Percentiles rank a stretch among this genome's conserved stretches.
Evolutionary conservation across 208 protist genomes (phyloP).

Genomic region (Leishmania mexicana): DNA sequence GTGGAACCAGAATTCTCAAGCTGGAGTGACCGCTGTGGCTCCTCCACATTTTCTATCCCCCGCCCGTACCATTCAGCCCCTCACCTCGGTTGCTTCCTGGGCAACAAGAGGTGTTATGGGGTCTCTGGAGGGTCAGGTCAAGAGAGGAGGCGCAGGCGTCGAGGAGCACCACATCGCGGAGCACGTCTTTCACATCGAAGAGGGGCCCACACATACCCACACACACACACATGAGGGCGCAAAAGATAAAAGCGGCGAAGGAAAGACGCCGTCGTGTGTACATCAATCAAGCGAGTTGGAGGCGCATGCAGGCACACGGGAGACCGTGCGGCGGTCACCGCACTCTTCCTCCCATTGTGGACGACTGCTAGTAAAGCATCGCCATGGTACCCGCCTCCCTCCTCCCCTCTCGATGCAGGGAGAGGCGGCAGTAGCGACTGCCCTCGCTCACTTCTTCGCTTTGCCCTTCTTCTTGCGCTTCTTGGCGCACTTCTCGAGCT

Average conservation of each 20-base stretch:
- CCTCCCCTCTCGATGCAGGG: neutral
- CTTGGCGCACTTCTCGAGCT: constrained; percentile 39
- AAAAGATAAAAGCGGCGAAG: neutral
- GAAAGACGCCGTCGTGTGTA: neutral
- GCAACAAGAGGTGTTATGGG: neutral
- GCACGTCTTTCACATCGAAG: neutral
- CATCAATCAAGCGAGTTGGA: neutral
- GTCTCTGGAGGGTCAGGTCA: neutral
- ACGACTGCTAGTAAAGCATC: neutral
- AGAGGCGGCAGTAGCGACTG: neutral
- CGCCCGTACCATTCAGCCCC: neutral
- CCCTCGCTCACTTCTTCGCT: constrained; percentile 27
- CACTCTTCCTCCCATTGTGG: neutral
- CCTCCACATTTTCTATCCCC: neutral
- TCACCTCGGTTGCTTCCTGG: neutral
- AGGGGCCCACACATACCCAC: neutral
- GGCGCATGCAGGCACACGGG: neutral
- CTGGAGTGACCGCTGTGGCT: neutral
- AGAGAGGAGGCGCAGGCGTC: neutral
- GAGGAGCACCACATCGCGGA: neutral
- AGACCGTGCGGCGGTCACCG: neutral
- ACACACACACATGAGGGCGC: too few species aligned
- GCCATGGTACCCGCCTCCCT: neutral
- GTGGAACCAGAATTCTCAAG: neutral
- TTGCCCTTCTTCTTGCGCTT: constrained; percentile 54